Conservation (phyloP, 768 basidiomycete species). For the Kwoniella dendrophila region DNA sequence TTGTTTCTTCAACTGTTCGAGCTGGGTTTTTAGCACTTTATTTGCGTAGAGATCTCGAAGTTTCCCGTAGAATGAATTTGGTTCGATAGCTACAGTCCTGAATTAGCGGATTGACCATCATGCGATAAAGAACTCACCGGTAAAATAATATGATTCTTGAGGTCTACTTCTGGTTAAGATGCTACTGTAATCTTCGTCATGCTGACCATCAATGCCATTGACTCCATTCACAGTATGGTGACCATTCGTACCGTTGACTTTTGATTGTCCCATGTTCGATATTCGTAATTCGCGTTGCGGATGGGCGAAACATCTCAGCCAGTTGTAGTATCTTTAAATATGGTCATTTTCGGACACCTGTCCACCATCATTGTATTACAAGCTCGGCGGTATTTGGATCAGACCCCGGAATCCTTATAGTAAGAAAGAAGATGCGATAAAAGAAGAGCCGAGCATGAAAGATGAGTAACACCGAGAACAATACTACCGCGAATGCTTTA, state of each 20-base stretch:
- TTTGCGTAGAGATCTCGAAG: slow-evolving; percentile 29
- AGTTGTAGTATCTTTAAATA: too few relatives aligned
- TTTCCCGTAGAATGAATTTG: slow-evolving; percentile 36
- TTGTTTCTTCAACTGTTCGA: slow-evolving; percentile 38
- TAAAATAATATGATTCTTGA: slow-evolving; percentile 12
- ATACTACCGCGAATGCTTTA: too few relatives aligned
- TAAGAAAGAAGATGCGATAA: too few relatives aligned
- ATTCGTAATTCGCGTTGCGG: too few relatives aligned
- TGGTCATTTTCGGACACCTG: too few relatives aligned
- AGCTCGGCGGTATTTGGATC: too few relatives aligned
- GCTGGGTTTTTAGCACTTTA: slow-evolving; percentile 40
- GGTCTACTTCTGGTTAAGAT: slow-evolving; percentile 3
- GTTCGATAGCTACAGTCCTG: slow-evolving; percentile 20
- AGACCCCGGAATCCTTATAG: too few relatives aligned
- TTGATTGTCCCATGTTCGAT: slow-evolving; percentile 2
- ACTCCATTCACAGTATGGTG: not conserved
- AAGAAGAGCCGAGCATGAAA: not conserved
- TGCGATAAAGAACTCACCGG: not conserved
- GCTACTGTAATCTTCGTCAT: not conserved
- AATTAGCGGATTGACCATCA: not conserved
- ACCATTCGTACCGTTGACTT: not conserved
- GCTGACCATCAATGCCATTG: not conserved
- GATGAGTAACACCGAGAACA: not conserved
- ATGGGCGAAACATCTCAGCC: too few relatives aligned
- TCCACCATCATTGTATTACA: too few relatives aligned